Evolutionary conservation across 164 flowering plant genomes (phyloP), one percentile per base, ranked within the genome.

Genomic region (Berberis thunbergii): DNA sequence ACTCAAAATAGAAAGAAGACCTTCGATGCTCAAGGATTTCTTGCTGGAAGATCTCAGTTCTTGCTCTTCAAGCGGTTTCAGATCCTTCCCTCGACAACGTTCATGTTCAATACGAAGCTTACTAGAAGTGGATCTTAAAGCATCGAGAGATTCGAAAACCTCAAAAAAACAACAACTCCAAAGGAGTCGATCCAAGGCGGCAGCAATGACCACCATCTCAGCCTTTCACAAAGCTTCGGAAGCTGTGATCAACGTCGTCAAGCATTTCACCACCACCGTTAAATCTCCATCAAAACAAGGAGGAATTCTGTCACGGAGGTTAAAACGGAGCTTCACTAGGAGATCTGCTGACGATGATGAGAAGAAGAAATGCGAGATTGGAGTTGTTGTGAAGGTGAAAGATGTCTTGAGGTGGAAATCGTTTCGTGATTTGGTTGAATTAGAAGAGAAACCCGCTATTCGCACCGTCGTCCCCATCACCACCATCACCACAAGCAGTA

Each of bases 41-140:
- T 74, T 90, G 11, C 54, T 60, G 13, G 89, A 86, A 42, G 95
- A 89, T 63, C 54, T 77, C 54, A 80, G 84, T 63, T 88, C 90
- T 0, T 86, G 87, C 57, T 85, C 93, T 0, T 82, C 88, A 65
- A 83, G 69, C 69, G 88, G 84, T 49, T 89, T 89, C 75, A 72
- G 67, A 52, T 83, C 89, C 3, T 76, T 75, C 55, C 87, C 89
- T 1, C 79, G 91, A 3, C 61, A 72, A n/a, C 77, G 74, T 9
- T 81, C 80, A 63, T 74, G 76, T 68, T 66, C 89, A 1, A 77
- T 85, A 39, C 72, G 85, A 65, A 73, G 69, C 45, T 78, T 86
- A 54, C 77, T 86, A 49, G 82, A 82, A 13, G 61, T 64, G 43
- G 89, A 86, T 64, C 73, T 76, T 60, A 79, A 77, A 54, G 59